These are phyloP conservation scores for Saccharomyces pastorianus DNA, from an alignment of 1,139 yeast genomes.

Conservation along the genomic window DNA sequence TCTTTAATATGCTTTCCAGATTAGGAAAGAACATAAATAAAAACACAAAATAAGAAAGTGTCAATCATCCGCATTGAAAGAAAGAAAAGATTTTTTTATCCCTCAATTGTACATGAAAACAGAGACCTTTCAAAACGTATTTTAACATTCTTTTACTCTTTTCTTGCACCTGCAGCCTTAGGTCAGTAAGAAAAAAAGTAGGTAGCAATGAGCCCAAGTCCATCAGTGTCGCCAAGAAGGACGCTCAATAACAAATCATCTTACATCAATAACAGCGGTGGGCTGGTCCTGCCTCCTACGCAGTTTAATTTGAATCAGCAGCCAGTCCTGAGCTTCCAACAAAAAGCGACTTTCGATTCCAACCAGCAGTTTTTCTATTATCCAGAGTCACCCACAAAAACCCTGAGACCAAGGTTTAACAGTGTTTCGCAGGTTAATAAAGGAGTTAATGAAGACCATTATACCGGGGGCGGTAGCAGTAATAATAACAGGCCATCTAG, in stretches of 20 bases:
- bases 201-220: not conserved
- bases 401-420: not conserved
- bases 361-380: not conserved
- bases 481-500: not conserved
- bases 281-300: not conserved
- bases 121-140: not conserved
- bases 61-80: not conserved
- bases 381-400: slow-evolving; percentile 3
- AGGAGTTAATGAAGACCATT: not conserved
- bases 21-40: not conserved
- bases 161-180: not conserved
- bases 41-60: not conserved
- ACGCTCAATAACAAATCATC: not conserved
- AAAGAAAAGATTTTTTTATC: not conserved
- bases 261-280: not conserved
- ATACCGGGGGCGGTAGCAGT: not conserved
- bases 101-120: not conserved
- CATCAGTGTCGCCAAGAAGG: slow-evolving; percentile 1
- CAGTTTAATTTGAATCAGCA: not conserved
- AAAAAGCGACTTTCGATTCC: not conserved
- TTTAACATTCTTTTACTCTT: not conserved
- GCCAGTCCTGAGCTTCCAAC: not conserved
- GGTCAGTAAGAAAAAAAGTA: not conserved
- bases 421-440: not conserved
- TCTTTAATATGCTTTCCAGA: not conserved